phyloP scores from a whole-genome alignment of 208 protist genomes.

The Hexamita inflata region DNA sequence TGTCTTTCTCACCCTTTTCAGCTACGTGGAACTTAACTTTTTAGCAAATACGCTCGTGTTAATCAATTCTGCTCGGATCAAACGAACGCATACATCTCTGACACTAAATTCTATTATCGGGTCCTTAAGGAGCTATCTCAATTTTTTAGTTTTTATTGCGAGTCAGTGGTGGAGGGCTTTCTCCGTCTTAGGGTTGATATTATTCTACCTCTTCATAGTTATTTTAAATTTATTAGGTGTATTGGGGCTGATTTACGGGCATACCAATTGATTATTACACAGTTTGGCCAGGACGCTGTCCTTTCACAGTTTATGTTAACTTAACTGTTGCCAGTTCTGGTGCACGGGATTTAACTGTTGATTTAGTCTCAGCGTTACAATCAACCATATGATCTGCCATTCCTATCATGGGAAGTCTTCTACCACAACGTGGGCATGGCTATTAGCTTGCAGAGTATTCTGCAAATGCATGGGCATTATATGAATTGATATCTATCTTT shows the following conservation, averaged over 20 bases:
- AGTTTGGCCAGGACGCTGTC: no score
- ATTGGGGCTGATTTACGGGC: no score
- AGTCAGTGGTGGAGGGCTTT: no score
- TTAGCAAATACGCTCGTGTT: slow-evolving; percentile 13
- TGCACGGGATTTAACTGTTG: no score
- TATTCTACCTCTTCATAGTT: no score
- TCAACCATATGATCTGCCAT: slow-evolving; percentile 9
- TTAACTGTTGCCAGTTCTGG: no score
- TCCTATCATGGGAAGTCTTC: neutral
- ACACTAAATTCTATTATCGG: neutral
- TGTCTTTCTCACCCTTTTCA: neutral
- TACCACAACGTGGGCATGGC: neutral
- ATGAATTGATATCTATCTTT: neutral
- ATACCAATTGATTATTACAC: no score
- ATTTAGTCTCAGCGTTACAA: no score
- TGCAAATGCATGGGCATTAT: slow-evolving; percentile 1
- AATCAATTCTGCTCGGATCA: neutral
- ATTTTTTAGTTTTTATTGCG: no score
- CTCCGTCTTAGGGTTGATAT: no score
- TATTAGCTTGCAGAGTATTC: neutral
- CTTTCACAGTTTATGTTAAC: no score
- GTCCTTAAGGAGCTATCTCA: neutral
- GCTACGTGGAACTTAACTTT: neutral
- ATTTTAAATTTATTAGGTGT: no score
- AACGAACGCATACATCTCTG: neutral